A percentile compares a stretch with the other conserved stretches of the same genome.
These are phyloP conservation scores for Hymenochaete sp. DNA, from an alignment of 1,284 basidiomycete species.

Conservation along the genomic window DNA sequence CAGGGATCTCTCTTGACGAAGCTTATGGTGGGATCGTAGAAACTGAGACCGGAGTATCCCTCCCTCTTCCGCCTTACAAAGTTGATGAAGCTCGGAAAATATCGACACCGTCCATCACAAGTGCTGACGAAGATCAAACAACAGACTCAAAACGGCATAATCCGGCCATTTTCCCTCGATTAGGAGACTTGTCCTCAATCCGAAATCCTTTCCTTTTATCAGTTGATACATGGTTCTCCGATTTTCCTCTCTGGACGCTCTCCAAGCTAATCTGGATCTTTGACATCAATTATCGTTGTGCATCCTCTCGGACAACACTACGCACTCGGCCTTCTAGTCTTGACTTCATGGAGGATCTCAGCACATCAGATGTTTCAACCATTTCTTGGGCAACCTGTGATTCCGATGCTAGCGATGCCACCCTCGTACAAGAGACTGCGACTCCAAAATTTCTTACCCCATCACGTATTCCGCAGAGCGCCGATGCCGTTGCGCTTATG, in stretches of 20 bases:
- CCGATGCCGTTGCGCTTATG: no score
- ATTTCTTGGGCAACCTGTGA: neutral
- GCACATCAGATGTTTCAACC: neutral
- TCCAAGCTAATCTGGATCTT: slow-evolving; percentile 16
- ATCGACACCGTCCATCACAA: neutral
- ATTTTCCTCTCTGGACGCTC: slow-evolving; percentile 18
- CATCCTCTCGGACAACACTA: no score
- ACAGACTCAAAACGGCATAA: slow-evolving; percentile 1
- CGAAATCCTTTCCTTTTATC: slow-evolving; percentile 15
- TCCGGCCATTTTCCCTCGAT: slow-evolving; percentile 15
- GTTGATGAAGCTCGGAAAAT: slow-evolving; percentile 4
- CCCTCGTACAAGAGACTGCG: slow-evolving; percentile 3
- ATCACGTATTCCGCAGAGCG: no score
- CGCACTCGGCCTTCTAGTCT: no score
- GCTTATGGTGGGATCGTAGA: slow-evolving; percentile 16
- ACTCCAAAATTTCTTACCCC: no score
- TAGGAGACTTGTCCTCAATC: slow-evolving; percentile 15
- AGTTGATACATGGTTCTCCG: slow-evolving; percentile 16
- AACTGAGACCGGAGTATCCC: neutral
- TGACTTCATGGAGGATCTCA: no score
- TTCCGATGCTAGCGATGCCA: slow-evolving; percentile 9
- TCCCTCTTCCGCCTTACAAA: slow-evolving; percentile 5
- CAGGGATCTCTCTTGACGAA: slow-evolving; percentile 8
- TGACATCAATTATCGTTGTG: slow-evolving; percentile 14
- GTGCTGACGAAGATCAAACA: neutral